Percentiles rank a stretch among this genome's conserved stretches.
phyloP scores from a whole-genome alignment of 768 basidiomycete genomes.

The Suillus placidus region DNA sequence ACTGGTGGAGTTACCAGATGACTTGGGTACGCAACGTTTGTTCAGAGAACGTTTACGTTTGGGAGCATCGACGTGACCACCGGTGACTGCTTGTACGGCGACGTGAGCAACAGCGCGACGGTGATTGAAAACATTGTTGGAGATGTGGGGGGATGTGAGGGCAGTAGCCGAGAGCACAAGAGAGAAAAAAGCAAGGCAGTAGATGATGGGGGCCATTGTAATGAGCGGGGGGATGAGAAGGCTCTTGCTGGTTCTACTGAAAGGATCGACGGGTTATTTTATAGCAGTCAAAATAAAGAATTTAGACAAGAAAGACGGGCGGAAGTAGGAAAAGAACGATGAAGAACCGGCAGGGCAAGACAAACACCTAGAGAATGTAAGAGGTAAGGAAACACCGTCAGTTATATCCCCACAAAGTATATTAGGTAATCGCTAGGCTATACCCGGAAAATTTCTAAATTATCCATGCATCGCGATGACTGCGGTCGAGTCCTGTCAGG shows the following conservation, averaged over 20 bases:
- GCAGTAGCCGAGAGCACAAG: constrained; percentile 43
- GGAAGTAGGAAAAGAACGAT: constrained; percentile 10
- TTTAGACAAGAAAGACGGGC: constrained; percentile 9
- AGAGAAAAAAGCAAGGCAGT: constrained; percentile 45
- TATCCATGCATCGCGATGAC: not conserved
- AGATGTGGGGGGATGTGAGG: constrained; percentile 40
- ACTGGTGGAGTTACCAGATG: constrained; percentile 22
- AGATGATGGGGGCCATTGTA: constrained; percentile 40
- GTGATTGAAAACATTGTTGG: constrained; percentile 30
- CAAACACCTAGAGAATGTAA: constrained; percentile 11
- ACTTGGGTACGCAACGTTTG: constrained; percentile 28
- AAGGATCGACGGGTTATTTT: constrained; percentile 20
- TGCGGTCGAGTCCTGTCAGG: not conserved
- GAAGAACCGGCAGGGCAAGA: constrained; percentile 8
- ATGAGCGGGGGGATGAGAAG: constrained; percentile 17
- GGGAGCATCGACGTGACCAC: not conserved
- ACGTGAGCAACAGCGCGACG: constrained; percentile 20
- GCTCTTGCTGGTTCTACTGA: constrained; percentile 14
- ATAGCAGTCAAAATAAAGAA: constrained; percentile 15
- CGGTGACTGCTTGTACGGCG: not conserved
- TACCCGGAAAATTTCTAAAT: not conserved
- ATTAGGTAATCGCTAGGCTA: constrained; percentile 4
- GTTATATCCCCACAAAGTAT: constrained; percentile 1
- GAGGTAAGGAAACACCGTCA: constrained; percentile 12
- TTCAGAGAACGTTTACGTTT: constrained; percentile 31